Base-by-base conservation (phyloP, 495 filamentous ascomycete genomes). In the Talaromyces thailandensis region DNA sequence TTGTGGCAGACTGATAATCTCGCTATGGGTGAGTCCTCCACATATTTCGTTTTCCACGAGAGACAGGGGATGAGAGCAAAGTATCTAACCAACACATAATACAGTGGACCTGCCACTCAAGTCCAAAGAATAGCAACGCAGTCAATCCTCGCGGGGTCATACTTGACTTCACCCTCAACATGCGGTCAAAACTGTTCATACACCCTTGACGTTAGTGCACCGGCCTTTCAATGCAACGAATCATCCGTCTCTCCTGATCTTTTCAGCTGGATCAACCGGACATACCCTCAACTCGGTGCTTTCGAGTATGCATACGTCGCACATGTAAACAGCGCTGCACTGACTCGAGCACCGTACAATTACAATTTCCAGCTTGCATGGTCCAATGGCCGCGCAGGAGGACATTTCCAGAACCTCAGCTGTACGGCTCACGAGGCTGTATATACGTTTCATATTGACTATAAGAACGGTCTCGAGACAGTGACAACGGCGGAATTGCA, bases 171-270 rank as follows among this genome's bases (percentile, higher is more conserved):
- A 2, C 1, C 40, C n/a, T 53, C 43, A 14, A 64, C 59, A n/a
- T 70, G 68, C 45, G 58, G 58, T 24, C 23, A 12, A 8, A 66
- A 70, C 43, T 68, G 68, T 35, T 63, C 58, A 7, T 70, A 70
- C 37, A 56, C 28, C 4, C 62, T 63, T 16, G 45, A 63, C 6
- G 56, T 65, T 16, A 35, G 61, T 50, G 66, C 63, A 0, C 64
- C 63, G 5, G 62, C 58, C 40, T 57, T 67, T 26, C 23, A 62
- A 14, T 69, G 67, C 52, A 32, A 18, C 12, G 58, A 66, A 40
- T 9, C 8, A 48, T 58, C 59, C 16, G 24, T 57, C 4, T 57
- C 66, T 6, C 61, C 66, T 2, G 24, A 53, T 35, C 48, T 63
- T 16, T 21, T 31, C 21, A 45, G 12, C 50, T 56, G 56, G 40